Evolutionary conservation across 2,329 filamentous ascomycete species (phyloP).

Genomic region (Didymella exigua): DNA sequence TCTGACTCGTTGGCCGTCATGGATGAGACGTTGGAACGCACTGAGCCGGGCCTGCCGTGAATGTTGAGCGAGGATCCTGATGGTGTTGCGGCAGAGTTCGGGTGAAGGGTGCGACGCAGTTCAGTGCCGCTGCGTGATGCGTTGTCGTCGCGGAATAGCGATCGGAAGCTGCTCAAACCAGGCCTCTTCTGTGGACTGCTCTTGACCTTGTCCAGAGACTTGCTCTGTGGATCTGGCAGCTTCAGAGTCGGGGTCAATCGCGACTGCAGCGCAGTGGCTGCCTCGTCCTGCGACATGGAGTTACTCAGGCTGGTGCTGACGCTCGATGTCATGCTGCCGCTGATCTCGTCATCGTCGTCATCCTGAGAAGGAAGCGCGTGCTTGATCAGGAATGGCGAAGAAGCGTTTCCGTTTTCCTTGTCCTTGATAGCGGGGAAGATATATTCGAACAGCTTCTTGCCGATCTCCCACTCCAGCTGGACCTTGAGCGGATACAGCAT

Average conservation of each 20-base stretch:
- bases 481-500: constrained; percentile 91
- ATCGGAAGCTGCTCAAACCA: constrained; percentile 42
- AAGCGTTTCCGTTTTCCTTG: constrained; percentile 60
- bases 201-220: constrained; percentile 38
- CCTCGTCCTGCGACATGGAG: constrained; percentile 44
- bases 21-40: constrained; percentile 35
- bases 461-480: constrained; percentile 89
- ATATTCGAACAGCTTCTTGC: constrained; percentile 93
- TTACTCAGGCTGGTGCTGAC: constrained; percentile 24
- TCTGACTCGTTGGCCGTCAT: constrained; percentile 36
- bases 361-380: constrained; percentile 56
- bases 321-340: constrained; percentile 37
- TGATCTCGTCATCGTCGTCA: constrained; percentile 56
- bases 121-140: constrained; percentile 39
- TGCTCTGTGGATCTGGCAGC: constrained; percentile 53
- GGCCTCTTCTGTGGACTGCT: constrained; percentile 29
- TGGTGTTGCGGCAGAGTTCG: constrained; percentile 28
- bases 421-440: constrained; percentile 85
- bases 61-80: constrained; percentile 20
- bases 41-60: constrained; percentile 36
- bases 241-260: constrained; percentile 81
- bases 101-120: constrained; percentile 41
- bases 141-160: constrained; percentile 41
- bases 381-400: constrained; percentile 66
- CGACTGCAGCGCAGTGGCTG: constrained; percentile 76